These are phyloP conservation scores for Melanogaster broomeanus DNA, from an alignment of 768 basidiomycete species.

Conservation along the genomic window DNA sequence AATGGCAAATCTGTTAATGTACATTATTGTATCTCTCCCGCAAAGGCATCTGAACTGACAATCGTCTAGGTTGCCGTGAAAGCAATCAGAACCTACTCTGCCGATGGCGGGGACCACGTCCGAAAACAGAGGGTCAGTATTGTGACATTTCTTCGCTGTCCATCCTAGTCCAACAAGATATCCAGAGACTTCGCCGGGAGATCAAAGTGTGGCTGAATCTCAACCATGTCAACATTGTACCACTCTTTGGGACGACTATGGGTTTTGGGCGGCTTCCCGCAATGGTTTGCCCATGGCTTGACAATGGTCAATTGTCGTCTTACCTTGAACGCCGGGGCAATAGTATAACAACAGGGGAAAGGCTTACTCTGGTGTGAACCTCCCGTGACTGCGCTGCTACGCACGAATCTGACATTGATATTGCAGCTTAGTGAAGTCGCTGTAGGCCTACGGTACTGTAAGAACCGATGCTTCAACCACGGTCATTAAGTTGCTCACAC, in stretches of 20 bases:
- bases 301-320: constrained; percentile 19
- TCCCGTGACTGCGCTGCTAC: too few species aligned
- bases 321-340: constrained; percentile 18
- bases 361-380: constrained; percentile 10
- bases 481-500: too few species aligned
- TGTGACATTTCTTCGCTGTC: neutral
- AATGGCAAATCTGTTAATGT: too few species aligned
- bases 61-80: neutral
- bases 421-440: constrained; percentile 19
- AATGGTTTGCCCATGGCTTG: constrained; percentile 32
- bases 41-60: neutral
- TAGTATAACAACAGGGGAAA: constrained; percentile 2
- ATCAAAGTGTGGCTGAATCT: constrained; percentile 28
- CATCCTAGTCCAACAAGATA: neutral
- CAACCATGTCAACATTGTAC: constrained; percentile 27
- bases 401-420: neutral
- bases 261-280: too few species aligned
- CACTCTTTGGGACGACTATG: too few species aligned
- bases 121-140: neutral
- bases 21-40: too few species aligned
- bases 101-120: neutral
- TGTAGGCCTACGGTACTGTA: constrained; percentile 5
- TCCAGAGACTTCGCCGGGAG: constrained; percentile 29
- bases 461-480: neutral
- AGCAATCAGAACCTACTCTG: neutral